Evolutionary conservation across 1,139 yeast species (phyloP), one percentile per base, ranked within the genome.

Genomic region (Arxiozyma slooffiae): DNA sequence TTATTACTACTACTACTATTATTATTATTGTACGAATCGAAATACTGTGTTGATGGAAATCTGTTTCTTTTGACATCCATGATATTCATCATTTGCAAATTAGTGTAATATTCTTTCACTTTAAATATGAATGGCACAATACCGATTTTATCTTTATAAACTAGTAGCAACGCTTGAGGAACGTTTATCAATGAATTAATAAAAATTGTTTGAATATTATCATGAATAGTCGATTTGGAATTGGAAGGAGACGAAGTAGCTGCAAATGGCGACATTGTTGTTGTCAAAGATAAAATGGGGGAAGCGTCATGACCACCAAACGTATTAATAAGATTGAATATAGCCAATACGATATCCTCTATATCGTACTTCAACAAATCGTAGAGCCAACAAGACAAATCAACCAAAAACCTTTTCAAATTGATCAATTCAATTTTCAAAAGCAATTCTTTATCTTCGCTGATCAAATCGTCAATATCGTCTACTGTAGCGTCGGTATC

Each of bases 231-330:
- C 14, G 36, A 30, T 30, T 30, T 30, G 14, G n/a, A 30, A 30
- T 30, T 30, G 14, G 36, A 30, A 30, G 36, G 36, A 11, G 36
- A 30, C 7, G 36, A 30, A 4, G 14, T 11, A 11, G n/a, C 36
- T n/a, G 14, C 14, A 7, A 9, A 30, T 30, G 36, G 36, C 14
- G 36, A 30, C 14, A 30, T 38, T 38, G 41, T 20, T 34, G 36
- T 16, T 24, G 45, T n/a, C 34, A 42, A 21, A 8, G 45, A 18
- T 42, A 64, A 52, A 24, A 64, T 57, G 18, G 67, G 65, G 17
- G 65, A 63, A 49, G 62, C 64, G 21, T 64, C 67, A 41, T 61
- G 67, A n/a, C 53, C 57, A 4, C 63, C 61, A 45, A 64, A 64
- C 52, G 57, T 60, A 45, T 63, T 63, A 41, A 64, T 59, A n/a